Percentiles rank a stretch among this genome's conserved stretches.
These are phyloP conservation scores for Lachnellula arida DNA, from an alignment of 2,329 filamentous ascomycete species.

Conservation along the genomic window DNA sequence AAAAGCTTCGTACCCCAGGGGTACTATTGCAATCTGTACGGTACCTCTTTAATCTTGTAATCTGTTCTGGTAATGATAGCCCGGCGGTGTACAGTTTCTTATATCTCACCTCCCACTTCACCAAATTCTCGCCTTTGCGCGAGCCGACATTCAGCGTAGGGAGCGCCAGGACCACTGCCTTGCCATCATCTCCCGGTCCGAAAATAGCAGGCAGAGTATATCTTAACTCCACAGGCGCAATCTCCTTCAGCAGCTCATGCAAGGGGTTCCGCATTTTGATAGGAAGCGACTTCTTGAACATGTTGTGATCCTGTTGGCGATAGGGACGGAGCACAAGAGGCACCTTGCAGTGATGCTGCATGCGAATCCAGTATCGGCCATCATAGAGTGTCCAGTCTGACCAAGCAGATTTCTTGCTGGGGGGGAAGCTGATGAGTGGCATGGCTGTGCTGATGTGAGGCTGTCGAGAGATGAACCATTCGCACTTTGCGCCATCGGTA, in stretches of 20 bases:
- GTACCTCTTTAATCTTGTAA: neutral
- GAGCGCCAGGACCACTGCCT: constrained; percentile 21
- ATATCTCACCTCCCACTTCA: constrained; percentile 26
- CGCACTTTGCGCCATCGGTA: neutral
- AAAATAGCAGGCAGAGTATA: constrained; percentile 30
- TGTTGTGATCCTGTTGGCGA: constrained; percentile 10
- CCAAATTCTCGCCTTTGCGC: neutral
- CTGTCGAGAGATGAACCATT: constrained; percentile 26
- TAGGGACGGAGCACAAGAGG: constrained; percentile 19
- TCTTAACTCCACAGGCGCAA: constrained; percentile 20
- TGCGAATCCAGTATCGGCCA: constrained; percentile 56
- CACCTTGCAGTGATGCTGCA: constrained; percentile 25
- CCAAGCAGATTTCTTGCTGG: constrained; percentile 18
- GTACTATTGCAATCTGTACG: too few species aligned
- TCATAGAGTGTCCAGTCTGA: constrained; percentile 43
- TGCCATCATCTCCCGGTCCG: neutral
- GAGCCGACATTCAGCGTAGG: constrained; percentile 23
- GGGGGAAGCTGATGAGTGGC: constrained; percentile 42
- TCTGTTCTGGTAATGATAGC: neutral
- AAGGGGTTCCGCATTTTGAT: neutral
- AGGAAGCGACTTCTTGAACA: constrained; percentile 9
- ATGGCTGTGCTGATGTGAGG: constrained; percentile 5
- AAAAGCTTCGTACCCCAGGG: too few species aligned
- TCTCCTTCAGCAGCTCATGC: constrained; percentile 7
- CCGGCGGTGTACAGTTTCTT: constrained; percentile 22